Base-by-base conservation (phyloP, 2,329 filamentous ascomycete species). In the Shiraia bambusicola region DNA sequence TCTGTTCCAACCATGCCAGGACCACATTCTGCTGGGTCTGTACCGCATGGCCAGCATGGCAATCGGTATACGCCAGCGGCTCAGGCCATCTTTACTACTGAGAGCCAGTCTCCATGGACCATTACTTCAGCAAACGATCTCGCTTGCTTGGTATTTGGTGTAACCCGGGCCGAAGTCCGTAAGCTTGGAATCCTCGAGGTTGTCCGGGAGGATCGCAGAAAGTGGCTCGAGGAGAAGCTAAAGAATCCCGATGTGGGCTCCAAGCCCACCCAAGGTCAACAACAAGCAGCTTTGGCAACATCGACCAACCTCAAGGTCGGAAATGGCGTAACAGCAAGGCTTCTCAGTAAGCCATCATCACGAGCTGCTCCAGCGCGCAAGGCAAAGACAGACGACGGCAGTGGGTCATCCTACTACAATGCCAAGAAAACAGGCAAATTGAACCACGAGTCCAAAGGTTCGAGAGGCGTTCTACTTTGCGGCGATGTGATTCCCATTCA, bases 401-500 rank as follows among this genome's bases (percentile, higher is more conserved):
- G 76, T 38, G 72, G 72, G 4, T 73, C 73, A 4, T 73, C 69
- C 4, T 60, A 60, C 41, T 67, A 72, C 47, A 71, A 72, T 53
- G 61, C 77, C 29, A 82, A 83, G 64, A 59, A 58, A 39, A 54
- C 54, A 8, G 73, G 82, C n/a, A 75, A 56, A 78, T 51, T 72
- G 25, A 78, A 90, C 54, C 86, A 91, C 58, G 77, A 82, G 37
- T 81, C 79, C 52, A 86, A 80, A 57, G 90, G 88, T 52, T 94
- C 89, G 16, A 80, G 90, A 56, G 92, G 92, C 3, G 93, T 98
- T 17, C 70, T 98, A 37, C 78, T 98, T 1, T 98, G 93, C 56
- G 93, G 93, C 30, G 93, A 98, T 66, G 92, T 98, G n/a, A 89
- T 98, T 13, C 93, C 93, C 0, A 98, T 98, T 45, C 87, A 91